phyloP scores from a whole-genome alignment of 768 basidiomycete species.

The Lentinula detonsa region DNA sequence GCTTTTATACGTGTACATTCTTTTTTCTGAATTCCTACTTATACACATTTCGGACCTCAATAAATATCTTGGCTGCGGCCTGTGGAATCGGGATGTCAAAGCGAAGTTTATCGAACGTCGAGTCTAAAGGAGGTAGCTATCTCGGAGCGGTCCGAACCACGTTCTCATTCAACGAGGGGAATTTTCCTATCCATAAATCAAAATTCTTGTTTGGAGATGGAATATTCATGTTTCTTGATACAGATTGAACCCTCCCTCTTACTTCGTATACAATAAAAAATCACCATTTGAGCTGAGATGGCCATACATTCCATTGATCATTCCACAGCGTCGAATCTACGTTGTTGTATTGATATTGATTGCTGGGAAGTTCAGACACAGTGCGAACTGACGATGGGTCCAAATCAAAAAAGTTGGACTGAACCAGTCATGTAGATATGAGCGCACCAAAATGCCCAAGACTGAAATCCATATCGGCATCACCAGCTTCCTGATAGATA shows the following conservation, averaged over 20 bases:
- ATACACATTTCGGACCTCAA: no score
- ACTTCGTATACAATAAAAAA: no score
- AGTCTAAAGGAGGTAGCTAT: neutral
- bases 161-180: neutral
- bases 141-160: neutral
- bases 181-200: neutral
- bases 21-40: no score
- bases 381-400: conserved; percentile 21
- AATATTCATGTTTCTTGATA: no score
- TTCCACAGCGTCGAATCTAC: neutral
- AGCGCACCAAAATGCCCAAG: conserved; percentile 30
- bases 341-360: neutral
- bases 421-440: neutral
- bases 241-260: no score
- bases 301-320: conserved; percentile 2
- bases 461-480: conserved; percentile 42
- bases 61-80: no score
- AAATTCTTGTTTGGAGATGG: neutral
- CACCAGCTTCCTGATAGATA: conserved; percentile 15
- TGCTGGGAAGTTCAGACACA: conserved; percentile 19
- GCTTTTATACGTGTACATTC: no score
- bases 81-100: no score
- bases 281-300: neutral
- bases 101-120: no score
- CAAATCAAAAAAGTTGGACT: neutral